A percentile compares a stretch with the other conserved stretches of the same genome.
These are phyloP conservation scores for Talaromyces sp. DNA, from an alignment of 2,329 filamentous ascomycete species.

Conservation along the genomic window DNA sequence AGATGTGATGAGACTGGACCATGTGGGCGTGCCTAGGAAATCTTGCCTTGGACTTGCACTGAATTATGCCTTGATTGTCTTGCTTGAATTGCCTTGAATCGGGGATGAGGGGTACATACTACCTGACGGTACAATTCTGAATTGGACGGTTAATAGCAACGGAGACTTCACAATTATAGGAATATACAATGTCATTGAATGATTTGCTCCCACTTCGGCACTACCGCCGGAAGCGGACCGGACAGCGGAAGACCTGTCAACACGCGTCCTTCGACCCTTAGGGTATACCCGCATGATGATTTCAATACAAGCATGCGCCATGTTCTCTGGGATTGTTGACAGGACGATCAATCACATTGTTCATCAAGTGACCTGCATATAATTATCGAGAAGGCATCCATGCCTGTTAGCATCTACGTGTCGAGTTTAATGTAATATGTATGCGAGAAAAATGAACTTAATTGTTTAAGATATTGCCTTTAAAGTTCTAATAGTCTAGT, in stretches of 20 bases:
- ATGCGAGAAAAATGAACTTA: neutral
- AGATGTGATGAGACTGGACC: neutral
- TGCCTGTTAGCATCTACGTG: too few species aligned
- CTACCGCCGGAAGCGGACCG: neutral
- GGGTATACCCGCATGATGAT: slow-evolving; percentile 10
- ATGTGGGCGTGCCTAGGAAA: neutral
- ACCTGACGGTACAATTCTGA: neutral
- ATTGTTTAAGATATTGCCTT: neutral
- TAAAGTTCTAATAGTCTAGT: neutral
- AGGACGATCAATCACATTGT: neutral
- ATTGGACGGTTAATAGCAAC: neutral
- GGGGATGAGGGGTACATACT: neutral
- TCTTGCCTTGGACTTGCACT: neutral
- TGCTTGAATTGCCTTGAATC: too few species aligned
- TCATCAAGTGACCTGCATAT: neutral
- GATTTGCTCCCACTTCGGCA: neutral
- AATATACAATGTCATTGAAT: neutral
- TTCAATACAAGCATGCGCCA: neutral
- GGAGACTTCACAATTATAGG: neutral
- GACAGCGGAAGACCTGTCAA: neutral
- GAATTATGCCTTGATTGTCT: neutral
- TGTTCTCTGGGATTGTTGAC: neutral
- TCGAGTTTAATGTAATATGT: too few species aligned
- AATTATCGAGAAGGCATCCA: too few species aligned
- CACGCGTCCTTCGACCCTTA: neutral